Base-by-base conservation (phyloP, 2,329 filamentous ascomycete genomes). In the Pseudogymnoascus sp. region DNA sequence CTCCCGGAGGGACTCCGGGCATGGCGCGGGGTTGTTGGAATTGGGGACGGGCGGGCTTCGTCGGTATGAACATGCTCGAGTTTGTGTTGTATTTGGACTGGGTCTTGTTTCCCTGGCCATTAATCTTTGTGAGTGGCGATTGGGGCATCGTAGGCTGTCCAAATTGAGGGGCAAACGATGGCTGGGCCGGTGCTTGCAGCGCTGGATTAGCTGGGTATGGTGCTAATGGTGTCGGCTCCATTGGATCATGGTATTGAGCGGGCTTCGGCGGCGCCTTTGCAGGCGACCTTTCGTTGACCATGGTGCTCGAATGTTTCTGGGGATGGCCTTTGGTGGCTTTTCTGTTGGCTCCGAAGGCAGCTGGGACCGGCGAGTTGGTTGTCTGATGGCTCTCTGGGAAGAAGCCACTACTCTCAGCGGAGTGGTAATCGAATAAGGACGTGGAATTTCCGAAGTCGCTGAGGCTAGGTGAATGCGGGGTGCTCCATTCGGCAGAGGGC, bases 231-330 rank as follows among this genome's bases (percentile, higher is more conserved):
- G 60, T 43, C 43, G 71, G 65, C 16, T 69, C 70, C 40, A 72
- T 71, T 16, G 64, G 49, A 4, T 61, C 65, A 28, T 60, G 9
- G 12, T 34, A 18, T 12, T 37, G 36, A 16, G 66, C 65, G 37
- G 70, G 64, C 9, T 65, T 64, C 8, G 70, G 62, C 36, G 68
- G 66, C 3, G 64, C 69, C 66, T 73, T 74, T 23, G 69, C 70
- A 64, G 72, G 71, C 46, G 68, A 70, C 68, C 69, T 64, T 66
- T 74, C 72, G 59, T 72, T 73, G 53, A 73, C 72, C 72, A 74
- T 74, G 37, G 64, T 69, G 64, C 46, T 63, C 12, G 53, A 40
- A 37, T 23, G 5, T 53, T 46, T 62, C 34, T 62, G 9, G 59
- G 42, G 23, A 23, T 28, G 18, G 38, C 28, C 25, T 66, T 62